These are phyloP conservation scores for Lumnitzera littorea DNA, from an alignment of 345 rosid species.

Conservation along the genomic window DNA sequence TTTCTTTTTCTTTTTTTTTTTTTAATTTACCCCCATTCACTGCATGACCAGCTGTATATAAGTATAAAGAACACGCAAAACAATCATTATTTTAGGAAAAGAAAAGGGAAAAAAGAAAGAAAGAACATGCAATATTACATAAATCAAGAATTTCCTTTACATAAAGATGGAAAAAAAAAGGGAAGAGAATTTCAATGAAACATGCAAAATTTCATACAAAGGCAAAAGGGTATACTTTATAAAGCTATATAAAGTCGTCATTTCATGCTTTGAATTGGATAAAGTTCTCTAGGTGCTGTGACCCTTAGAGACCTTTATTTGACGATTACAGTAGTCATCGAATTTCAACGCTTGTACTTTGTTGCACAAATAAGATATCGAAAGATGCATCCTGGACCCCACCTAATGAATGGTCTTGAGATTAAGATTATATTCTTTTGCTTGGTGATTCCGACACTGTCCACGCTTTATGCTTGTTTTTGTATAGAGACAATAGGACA, in stretches of 20 bases:
- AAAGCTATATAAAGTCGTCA: slow-evolving; percentile 25
- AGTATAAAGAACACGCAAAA: no score
- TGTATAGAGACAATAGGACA: no score
- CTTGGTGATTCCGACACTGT: not conserved
- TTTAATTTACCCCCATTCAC: no score
- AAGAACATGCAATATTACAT: no score
- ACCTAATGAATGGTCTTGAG: slow-evolving; percentile 22
- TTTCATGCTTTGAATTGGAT: slow-evolving; percentile 32
- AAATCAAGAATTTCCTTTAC: slow-evolving; percentile 5
- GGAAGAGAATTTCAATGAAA: slow-evolving; percentile 20
- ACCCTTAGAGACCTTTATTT: slow-evolving; percentile 14
- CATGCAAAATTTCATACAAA: slow-evolving; percentile 30
- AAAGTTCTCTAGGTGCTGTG: slow-evolving; percentile 26
- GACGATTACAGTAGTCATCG: slow-evolving; percentile 38
- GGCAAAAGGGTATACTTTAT: slow-evolving; percentile 29
- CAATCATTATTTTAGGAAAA: no score
- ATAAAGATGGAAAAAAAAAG: slow-evolving; percentile 9
- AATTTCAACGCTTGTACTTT: slow-evolving; percentile 17
- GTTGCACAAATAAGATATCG: slow-evolving; percentile 1
- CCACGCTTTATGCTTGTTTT: not conserved
- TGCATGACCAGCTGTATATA: no score
- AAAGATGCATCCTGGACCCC: slow-evolving; percentile 24
- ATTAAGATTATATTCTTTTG: not conserved
- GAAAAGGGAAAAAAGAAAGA: no score
- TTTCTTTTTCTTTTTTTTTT: no score